Evolutionary conservation across 805 yeast genomes (phyloP), one percentile per base, ranked within the genome.

Genomic region (Candida patagonica): DNA sequence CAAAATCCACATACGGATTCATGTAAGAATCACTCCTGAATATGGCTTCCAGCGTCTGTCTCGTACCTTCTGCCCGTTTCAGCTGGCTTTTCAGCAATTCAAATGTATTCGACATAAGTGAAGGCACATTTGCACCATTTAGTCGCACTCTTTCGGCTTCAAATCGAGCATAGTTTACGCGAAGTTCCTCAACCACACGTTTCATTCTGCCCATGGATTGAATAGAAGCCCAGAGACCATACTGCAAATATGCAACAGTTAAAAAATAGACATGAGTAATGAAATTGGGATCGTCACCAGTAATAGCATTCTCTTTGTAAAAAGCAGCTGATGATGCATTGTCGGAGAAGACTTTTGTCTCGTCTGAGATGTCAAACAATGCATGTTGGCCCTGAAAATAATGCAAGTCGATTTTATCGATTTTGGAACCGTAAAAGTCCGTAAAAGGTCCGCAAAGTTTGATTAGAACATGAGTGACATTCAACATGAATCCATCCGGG

Each of bases 261-360:
- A 92, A 57, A 53, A 71, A 92, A 59, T 87, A 92, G 52, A 94
- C 80, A 49, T 89, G 92, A 6, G 95, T 78, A n/a, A 92, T 85
- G 57, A 92, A 92, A 53, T 92, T 89, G 10, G 42, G 38, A n/a
- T 54, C 60, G 12, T 19, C 22, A 9, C 29, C 29, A 2, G 26
- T 27, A 13, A 21, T n/a, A 12, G 21, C 40, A 15, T 21, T 9
- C 30, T 61, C 62, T 5, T 68, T 60, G 52, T 73, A 74, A 50
- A 72, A 76, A n/a, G n/a, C n/a, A 37, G 73, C 76, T 36, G 70
- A 69, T 4, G 85, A 80, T 51, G 83, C 92, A 42, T 71, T 71
- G 25, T 92, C 82, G 2, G 95, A 73, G 49, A 83, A 79, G 15
- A 86, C 68, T 53, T 92, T 76, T 4, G 96, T 80, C 56, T 92